Evolutionary conservation across 306 rosid genomes (phyloP).

Genomic region (Comarum palustre): DNA sequence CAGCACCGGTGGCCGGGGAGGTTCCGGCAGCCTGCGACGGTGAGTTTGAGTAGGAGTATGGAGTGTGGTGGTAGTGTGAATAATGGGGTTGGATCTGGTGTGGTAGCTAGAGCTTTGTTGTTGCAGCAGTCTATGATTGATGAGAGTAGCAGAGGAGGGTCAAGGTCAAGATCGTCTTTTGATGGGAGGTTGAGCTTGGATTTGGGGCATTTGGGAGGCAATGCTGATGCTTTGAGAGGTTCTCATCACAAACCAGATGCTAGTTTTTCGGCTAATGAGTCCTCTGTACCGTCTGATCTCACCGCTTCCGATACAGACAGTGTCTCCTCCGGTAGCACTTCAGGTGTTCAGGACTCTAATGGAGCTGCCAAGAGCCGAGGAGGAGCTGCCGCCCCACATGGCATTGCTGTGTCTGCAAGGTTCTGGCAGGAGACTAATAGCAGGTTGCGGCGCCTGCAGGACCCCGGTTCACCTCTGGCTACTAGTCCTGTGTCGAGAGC

Average conservation of each 20-base stretch:
- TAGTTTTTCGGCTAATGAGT: conserved; percentile 32
- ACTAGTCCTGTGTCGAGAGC: conserved; percentile 62
- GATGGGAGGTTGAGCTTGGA: conserved; percentile 85
- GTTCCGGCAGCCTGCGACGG: conserved; percentile 33
- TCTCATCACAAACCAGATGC: conserved; percentile 46
- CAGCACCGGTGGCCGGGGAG: conserved; percentile 95
- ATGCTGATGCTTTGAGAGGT: conserved; percentile 49
- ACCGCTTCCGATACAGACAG: conserved; percentile 95
- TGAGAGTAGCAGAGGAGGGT: conserved; percentile 33
- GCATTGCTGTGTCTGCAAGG: conserved; percentile 76
- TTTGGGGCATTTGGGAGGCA: conserved; percentile 70
- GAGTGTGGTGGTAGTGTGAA: conserved; percentile 47
- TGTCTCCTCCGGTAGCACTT: conserved; percentile 92
- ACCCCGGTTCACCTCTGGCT: conserved; percentile 80
- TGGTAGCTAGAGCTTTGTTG: conserved; percentile 49
- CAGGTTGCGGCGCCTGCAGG: conserved; percentile 82
- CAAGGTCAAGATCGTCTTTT: conserved; percentile 56
- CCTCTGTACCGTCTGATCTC: conserved; percentile 69
- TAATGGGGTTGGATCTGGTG: conserved; percentile 67
- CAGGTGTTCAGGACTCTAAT: conserved; percentile 65
- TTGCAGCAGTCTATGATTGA: conserved; percentile 61
- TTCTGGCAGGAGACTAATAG: conserved; percentile 99
- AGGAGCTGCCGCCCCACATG: conserved; percentile 39
- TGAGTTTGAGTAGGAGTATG: conserved; percentile 49
- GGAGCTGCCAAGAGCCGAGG: conserved; percentile 39